Base-by-base conservation (phyloP, 2,329 filamentous ascomycete species). In the Diaporthe citrichinensis region DNA sequence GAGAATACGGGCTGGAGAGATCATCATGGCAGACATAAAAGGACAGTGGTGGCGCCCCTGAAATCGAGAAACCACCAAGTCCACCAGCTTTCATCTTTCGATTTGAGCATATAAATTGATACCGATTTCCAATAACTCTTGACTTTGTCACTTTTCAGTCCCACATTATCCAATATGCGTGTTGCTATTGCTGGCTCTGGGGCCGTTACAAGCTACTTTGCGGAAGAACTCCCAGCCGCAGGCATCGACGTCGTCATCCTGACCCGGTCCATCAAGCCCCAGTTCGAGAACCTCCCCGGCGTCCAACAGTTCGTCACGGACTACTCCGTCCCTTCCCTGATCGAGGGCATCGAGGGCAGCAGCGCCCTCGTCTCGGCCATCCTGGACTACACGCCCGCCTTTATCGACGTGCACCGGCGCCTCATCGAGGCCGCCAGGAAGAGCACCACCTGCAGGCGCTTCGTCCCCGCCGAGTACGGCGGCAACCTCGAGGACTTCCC, bases 401-500 rank as follows among this genome's bases (percentile, higher is more conserved):
- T 59, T 12, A 59, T 59, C 57, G 57, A 59, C 34, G 57, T 59
- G 9, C 57, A 59, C 23, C 57, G 34, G 20, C 57, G 57, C 12
- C 57, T 59, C 34, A 59, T 59, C 34, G 57, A 59, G 23, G 57
- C 57, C 20, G 57, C 57, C 1, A 59, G 0, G 57, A 59, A 39
- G 12, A 59, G 57, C 57, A 39, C 23, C 4, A 59, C 57, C 23
- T 59, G 57, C 23, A 59, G 6, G 34, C 57, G 57, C 20, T 59
- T 59, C 57, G 25, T 59, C 57, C 57, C 57, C 0, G 57, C 57
- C 31, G 57, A 59, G 57, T 59, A 59, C 23, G 57, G 57, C 57
- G 57, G 57, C 4, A 59, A 59, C 23, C 57, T 59, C 23, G 57
- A 59, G 57, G 57, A 59, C 34, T 59, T 59, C 23, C 57, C 57